Conservation (phyloP, 1,139 yeast genomes). For the Pichia sp. region DNA sequence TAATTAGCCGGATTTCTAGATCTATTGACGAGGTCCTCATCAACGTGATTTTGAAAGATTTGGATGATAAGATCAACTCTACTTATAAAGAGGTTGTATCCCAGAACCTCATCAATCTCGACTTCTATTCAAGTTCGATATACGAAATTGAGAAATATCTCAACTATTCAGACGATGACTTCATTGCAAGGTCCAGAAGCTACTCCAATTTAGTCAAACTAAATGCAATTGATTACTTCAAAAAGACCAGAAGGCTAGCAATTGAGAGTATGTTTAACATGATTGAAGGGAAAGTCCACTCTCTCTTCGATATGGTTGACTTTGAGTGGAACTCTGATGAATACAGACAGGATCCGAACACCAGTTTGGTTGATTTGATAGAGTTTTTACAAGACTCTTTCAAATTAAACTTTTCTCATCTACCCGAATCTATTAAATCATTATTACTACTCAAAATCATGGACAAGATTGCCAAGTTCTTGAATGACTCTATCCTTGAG, state of each 20-base stretch:
- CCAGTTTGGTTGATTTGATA: constrained; percentile 79
- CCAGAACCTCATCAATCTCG: constrained; percentile 81
- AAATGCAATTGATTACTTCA: constrained; percentile 50
- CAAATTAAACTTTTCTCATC: constrained; percentile 74
- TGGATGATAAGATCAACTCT: constrained; percentile 57
- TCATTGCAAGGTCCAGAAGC: constrained; percentile 20
- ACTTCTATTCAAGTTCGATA: constrained; percentile 63
- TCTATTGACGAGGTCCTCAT: constrained; percentile 66
- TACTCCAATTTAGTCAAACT: constrained; percentile 25
- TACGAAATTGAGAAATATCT: constrained; percentile 43
- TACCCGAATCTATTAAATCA: constrained; percentile 74
- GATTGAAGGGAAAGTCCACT: constrained; percentile 74
- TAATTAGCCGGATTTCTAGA: constrained; percentile 45
- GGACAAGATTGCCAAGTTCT: constrained; percentile 72
- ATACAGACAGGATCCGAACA: constrained; percentile 57
- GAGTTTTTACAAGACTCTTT: constrained; percentile 80
- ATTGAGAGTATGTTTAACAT: constrained; percentile 75
- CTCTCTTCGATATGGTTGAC: constrained; percentile 77
- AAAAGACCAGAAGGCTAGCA: constrained; percentile 60
- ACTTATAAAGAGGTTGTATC: constrained; percentile 86
- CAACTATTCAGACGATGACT: constrained; percentile 24
- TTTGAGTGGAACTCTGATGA: constrained; percentile 68
- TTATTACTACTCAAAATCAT: constrained; percentile 78
- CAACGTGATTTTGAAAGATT: constrained; percentile 62
- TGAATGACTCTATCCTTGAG: constrained; percentile 52